These are phyloP conservation scores for Syzygium grande DNA, from an alignment of 345 rosid genomes.

Conservation along the genomic window DNA sequence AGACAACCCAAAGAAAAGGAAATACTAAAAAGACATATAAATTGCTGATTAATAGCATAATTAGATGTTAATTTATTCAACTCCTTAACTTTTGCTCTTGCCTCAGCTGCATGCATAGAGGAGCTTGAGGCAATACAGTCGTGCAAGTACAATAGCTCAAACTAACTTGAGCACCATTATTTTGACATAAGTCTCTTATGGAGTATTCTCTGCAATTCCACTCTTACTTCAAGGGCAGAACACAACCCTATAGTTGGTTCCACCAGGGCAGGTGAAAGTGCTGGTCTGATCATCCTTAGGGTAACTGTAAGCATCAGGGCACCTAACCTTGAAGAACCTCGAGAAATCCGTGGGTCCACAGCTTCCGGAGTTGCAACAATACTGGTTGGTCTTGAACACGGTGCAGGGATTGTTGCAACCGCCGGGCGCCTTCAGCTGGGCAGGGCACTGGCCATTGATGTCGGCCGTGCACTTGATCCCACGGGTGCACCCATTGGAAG, in stretches of 20 bases:
- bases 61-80: neutral
- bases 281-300: slow-evolving; percentile 15
- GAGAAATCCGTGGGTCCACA: slow-evolving; percentile 8
- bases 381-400: slow-evolving; percentile 14
- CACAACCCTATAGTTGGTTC: slow-evolving; percentile 15
- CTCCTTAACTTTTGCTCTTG: neutral
- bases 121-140: neutral
- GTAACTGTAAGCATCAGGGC: slow-evolving; percentile 16
- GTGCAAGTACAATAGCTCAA: neutral
- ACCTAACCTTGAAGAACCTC: slow-evolving; percentile 8
- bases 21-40: neutral
- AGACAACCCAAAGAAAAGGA: neutral
- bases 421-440: slow-evolving; percentile 2
- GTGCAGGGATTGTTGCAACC: slow-evolving; percentile 26
- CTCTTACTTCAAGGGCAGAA: slow-evolving; percentile 18
- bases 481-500: neutral
- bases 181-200: neutral
- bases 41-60: neutral
- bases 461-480: slow-evolving; percentile 5
- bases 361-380: slow-evolving; percentile 7
- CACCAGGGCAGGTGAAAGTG: slow-evolving; percentile 18
- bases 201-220: neutral
- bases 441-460: slow-evolving; percentile 14
- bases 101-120: neutral
- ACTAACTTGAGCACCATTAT: neutral